Evolutionary conservation across 2,329 filamentous ascomycete genomes (phyloP).

Genomic region (Cryphonectria carpinicola): DNA sequence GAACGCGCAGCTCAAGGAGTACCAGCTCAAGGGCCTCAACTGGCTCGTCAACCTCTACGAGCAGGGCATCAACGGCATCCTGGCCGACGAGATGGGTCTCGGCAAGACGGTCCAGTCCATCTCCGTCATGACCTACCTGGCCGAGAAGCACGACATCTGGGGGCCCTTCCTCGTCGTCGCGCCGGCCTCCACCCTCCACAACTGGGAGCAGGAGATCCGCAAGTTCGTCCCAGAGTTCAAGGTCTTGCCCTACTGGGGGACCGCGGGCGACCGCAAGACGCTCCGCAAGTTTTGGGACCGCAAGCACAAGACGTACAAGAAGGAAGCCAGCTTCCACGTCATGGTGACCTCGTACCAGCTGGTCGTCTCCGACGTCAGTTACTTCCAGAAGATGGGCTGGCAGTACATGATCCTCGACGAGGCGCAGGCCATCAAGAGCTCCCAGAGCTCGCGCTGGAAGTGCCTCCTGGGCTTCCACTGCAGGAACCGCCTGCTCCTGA

Average conservation of each 20-base stretch:
- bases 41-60: slow-evolving; percentile 99
- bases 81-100: slow-evolving; percentile 99
- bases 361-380: slow-evolving; percentile 92
- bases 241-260: slow-evolving; percentile 97
- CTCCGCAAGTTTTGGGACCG: slow-evolving; percentile 99
- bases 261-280: slow-evolving; percentile 90
- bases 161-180: slow-evolving; percentile 96
- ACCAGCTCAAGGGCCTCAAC: slow-evolving; percentile 98
- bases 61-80: slow-evolving; percentile 98
- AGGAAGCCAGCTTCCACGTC: slow-evolving; percentile 93
- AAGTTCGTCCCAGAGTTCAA: slow-evolving; percentile 95
- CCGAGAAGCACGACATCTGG: slow-evolving; percentile 97
- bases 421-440: slow-evolving; percentile 98
- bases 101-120: slow-evolving; percentile 99
- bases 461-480: slow-evolving; percentile 91
- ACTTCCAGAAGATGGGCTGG: slow-evolving; percentile 99
- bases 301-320: slow-evolving; percentile 93
- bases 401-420: slow-evolving; percentile 99
- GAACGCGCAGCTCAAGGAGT: slow-evolving; percentile 94
- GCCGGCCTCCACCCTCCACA: slow-evolving; percentile 94
- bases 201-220: slow-evolving; percentile 98
- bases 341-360: slow-evolving; percentile 96
- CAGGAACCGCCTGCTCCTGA: slow-evolving; percentile 89
- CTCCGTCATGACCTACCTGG: slow-evolving; percentile 98
- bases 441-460: slow-evolving; percentile 96